Evolutionary conservation across 2,329 filamentous ascomycete species (phyloP).

Genomic region (Clonostachys rhizophaga): DNA sequence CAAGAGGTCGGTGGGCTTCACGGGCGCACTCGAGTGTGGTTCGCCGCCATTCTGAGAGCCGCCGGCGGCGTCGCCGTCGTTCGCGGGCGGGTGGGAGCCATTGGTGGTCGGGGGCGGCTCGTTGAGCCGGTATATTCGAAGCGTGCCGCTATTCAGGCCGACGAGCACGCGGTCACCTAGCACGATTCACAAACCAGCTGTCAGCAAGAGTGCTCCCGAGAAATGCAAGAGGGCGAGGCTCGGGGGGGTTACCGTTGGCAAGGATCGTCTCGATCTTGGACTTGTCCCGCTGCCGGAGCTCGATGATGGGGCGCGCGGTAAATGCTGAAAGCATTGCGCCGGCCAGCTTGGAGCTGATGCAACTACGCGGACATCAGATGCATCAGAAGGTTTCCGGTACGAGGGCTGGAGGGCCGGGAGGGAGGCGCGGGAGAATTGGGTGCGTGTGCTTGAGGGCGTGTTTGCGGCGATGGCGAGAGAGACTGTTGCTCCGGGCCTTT

Average conservation of each 20-base stretch:
- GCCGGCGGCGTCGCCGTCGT: constrained; percentile 17
- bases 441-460: too few species aligned
- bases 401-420: background rate
- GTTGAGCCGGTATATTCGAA: constrained; percentile 90
- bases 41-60: constrained; percentile 16
- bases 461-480: too few species aligned
- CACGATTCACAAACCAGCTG: background rate
- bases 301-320: constrained; percentile 91
- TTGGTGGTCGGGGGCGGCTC: constrained; percentile 41
- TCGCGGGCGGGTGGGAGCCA: constrained; percentile 18
- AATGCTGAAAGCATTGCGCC: constrained; percentile 91
- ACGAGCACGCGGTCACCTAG: constrained; percentile 85
- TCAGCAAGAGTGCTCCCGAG: background rate
- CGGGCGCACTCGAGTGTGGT: constrained; percentile 18
- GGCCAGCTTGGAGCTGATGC: constrained; percentile 32
- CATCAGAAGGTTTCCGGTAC: constrained; percentile 15
- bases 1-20: constrained; percentile 72
- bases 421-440: too few species aligned
- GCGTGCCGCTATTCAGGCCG: constrained; percentile 81
- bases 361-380: constrained; percentile 16
- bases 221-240: background rate
- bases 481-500: too few species aligned
- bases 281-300: constrained; percentile 94
- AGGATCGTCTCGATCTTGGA: constrained; percentile 95
- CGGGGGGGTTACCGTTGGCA: constrained; percentile 63